Evolutionary conservation across 2,329 filamentous ascomycete genomes (phyloP).

Genomic region (Arthrobotrys entomopaga): DNA sequence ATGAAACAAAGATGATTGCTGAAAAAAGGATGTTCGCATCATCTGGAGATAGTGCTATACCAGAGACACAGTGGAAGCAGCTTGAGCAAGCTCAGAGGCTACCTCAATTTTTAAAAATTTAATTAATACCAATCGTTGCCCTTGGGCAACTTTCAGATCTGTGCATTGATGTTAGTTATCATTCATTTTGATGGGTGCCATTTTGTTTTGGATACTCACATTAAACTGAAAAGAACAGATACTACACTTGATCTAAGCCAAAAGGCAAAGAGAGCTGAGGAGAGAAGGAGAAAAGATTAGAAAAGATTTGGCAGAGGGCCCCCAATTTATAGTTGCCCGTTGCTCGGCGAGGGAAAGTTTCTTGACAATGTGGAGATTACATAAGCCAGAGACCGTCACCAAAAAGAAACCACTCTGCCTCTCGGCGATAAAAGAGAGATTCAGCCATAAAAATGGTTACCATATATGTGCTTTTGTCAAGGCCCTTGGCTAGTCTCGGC

Average conservation of each 20-base stretch:
- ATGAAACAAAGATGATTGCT: constrained; percentile 18
- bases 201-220: constrained; percentile 1
- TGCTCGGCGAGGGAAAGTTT: too few species aligned
- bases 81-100: constrained; percentile 46
- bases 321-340: constrained; percentile 4
- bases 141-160: constrained; percentile 32
- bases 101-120: constrained; percentile 15
- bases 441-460: too few species aligned
- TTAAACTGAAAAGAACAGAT: constrained; percentile 72
- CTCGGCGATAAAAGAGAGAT: too few species aligned
- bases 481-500: too few species aligned
- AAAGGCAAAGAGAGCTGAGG: constrained; percentile 65
- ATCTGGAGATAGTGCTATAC: constrained; percentile 38
- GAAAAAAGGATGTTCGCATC: constrained; percentile 27
- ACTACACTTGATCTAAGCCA: constrained; percentile 63
- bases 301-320: background rate
- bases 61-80: constrained; percentile 21
- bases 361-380: too few species aligned
- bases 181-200: constrained; percentile 58
- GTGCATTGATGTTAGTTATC: constrained; percentile 74
- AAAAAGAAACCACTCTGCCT: too few species aligned
- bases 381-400: too few species aligned
- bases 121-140: constrained; percentile 15
- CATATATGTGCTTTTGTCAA: too few species aligned
- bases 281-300: constrained; percentile 4